Evolutionary conservation across 2,329 filamentous ascomycete genomes (phyloP).

Genomic region (Penicillium sp.): DNA sequence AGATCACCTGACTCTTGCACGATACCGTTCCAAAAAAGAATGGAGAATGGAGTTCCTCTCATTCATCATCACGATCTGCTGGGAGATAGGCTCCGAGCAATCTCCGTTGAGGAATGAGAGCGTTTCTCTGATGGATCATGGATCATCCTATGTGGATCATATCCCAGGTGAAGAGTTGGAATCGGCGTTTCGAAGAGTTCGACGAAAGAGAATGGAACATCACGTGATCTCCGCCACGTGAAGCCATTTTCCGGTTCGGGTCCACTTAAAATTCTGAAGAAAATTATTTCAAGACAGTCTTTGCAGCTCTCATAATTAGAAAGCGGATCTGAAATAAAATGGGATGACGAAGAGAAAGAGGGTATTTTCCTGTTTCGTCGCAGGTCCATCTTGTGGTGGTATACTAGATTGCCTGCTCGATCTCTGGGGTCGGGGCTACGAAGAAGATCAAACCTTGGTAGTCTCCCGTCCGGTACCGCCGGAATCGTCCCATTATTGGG

Average conservation of each 20-base stretch:
- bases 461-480: conserved; percentile 26
- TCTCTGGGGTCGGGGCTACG: conserved; percentile 9
- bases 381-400: not conserved
- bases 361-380: not conserved
- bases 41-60: not conserved
- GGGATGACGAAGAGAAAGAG: not conserved
- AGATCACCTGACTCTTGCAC: not conserved
- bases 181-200: not conserved
- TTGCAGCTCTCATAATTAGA: not conserved
- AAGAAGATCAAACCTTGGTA: conserved; percentile 25
- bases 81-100: not conserved
- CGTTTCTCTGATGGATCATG: not conserved
- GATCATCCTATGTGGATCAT: not conserved
- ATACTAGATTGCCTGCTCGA: not conserved
- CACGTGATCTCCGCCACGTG: not conserved
- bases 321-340: not conserved
- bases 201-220: not conserved
- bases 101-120: not conserved
- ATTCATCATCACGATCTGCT: not conserved
- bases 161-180: not conserved
- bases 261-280: not conserved
- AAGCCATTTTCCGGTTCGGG: not conserved
- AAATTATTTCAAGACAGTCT: not conserved
- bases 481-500: conserved; percentile 17
- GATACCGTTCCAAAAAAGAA: not conserved